Base-by-base conservation (phyloP, 805 yeast genomes). In the Kodamaea sagamina region DNA sequence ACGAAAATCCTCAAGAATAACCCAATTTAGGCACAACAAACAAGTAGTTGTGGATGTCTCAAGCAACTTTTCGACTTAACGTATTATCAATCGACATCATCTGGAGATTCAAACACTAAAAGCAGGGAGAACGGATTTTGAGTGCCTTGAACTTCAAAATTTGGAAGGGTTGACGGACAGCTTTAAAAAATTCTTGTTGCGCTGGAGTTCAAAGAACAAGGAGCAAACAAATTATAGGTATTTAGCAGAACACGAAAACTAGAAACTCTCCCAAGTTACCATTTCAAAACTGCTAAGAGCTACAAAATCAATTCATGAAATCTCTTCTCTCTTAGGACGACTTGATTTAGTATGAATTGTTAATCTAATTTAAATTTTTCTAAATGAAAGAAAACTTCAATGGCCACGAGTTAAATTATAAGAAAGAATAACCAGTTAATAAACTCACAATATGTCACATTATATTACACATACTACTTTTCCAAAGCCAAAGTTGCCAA, bases 401-500 rank as follows among this genome's bases (percentile, higher is more conserved):
- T n/a, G n/a, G n/a, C n/a, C n/a, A n/a, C n/a, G n/a, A n/a, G n/a
- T n/a, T n/a, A n/a, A n/a, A n/a, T n/a, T n/a, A n/a, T n/a, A n/a
- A n/a, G n/a, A n/a, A n/a, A n/a, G n/a, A n/a, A n/a, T n/a, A n/a
- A n/a, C n/a, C n/a, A n/a, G n/a, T n/a, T n/a, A n/a, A n/a, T n/a
- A n/a, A n/a, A n/a, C 19, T 29, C 18, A 29, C 34, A 16, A 21
- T 29, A 6, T 27, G 7, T 27, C 31, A 27, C 4, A 27, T 12
- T 29, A 15, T 29, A 29, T 29, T 29, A 24, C 31, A 18, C 12
- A 4, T 18, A 32, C 40, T 42, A 15, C 36, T 35, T 36, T 39
- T 28, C 52, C 48, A 62, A 57, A 9, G 68, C 58, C 50, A 52
- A 40, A 41, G 67, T 68, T 5, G 98, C 97, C 64, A 93, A 74